phyloP scores from a whole-genome alignment of 2,329 filamentous ascomycete genomes.

The Ophiocordyceps camponoti-saundersi region DNA sequence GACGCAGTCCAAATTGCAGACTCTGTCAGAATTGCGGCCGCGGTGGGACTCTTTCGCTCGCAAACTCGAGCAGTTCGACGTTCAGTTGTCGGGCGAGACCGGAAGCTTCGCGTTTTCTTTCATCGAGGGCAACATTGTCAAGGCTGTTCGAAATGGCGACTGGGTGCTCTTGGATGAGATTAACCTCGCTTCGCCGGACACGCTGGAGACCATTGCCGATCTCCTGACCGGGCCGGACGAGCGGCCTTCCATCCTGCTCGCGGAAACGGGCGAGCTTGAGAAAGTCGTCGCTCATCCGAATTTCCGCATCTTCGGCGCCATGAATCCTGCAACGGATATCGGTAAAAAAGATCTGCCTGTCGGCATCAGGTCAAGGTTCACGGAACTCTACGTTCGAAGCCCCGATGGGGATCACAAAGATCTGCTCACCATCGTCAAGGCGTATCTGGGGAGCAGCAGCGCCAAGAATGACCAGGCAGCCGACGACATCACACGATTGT shows the following conservation, averaged over 20 bases:
- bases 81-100: conserved; percentile 56
- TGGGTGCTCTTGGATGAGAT: conserved; percentile 97
- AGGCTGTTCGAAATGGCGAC: conserved; percentile 87
- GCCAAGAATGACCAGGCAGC: conserved; percentile 57
- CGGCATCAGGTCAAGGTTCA: conserved; percentile 81
- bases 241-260: conserved; percentile 68
- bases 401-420: conserved; percentile 80
- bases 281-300: conserved; percentile 77
- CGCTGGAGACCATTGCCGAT: conserved; percentile 83
- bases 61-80: conserved; percentile 61
- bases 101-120: conserved; percentile 86
- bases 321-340: conserved; percentile 97
- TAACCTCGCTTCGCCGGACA: conserved; percentile 88
- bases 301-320: conserved; percentile 92
- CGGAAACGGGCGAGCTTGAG: conserved; percentile 87
- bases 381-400: conserved; percentile 84
- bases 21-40: conserved; percentile 36
- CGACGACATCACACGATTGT: conserved; percentile 70
- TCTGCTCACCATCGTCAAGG: conserved; percentile 71
- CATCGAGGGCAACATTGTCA: conserved; percentile 88
- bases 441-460: conserved; percentile 61
- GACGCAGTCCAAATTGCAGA: conserved; percentile 49
- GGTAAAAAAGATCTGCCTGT: conserved; percentile 88
- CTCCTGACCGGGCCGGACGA: conserved; percentile 59
- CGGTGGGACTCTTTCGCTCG: conserved; percentile 70